Evolutionary conservation across 106 monocot species (phyloP).

Genomic region (Apostasia shenzhenica): DNA sequence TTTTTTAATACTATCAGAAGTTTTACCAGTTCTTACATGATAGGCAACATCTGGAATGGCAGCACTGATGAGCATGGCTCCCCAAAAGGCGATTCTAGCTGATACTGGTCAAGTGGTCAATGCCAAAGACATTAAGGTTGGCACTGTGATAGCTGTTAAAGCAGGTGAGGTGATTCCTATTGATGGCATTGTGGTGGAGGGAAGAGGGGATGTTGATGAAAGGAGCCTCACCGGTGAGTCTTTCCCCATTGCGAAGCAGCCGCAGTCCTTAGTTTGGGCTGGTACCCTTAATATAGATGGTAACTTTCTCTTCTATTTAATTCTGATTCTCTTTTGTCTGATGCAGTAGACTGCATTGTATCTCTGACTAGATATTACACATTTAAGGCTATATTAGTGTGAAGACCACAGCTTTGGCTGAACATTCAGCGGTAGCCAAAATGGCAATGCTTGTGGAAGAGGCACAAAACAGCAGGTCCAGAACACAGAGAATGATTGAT

Average conservation of each 20-base stretch:
- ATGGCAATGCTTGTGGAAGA: constrained; percentile 96
- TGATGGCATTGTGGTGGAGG: constrained; percentile 79
- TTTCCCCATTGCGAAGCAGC: constrained; percentile 74
- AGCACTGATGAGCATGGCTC: constrained; percentile 75
- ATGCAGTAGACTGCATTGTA: not conserved
- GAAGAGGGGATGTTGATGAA: constrained; percentile 79
- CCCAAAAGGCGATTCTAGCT: constrained; percentile 83
- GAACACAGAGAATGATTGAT: constrained; percentile 78
- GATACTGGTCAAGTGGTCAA: constrained; percentile 59
- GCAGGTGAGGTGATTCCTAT: constrained; percentile 93
- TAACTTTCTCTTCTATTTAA: constrained; percentile 9
- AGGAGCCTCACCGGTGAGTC: constrained; percentile 87
- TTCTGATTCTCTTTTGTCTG: not conserved
- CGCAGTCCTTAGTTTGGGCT: constrained; percentile 76
- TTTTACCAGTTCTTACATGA: not conserved
- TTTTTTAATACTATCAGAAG: no score
- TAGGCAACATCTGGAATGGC: constrained; percentile 89
- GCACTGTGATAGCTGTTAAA: constrained; percentile 70
- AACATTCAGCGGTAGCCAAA: constrained; percentile 85
- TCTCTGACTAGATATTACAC: not conserved
- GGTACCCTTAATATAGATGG: constrained; percentile 92
- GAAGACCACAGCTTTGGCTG: constrained; percentile 83
- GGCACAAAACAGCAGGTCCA: constrained; percentile 86
- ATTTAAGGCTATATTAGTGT: constrained; percentile 77
- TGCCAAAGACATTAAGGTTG: constrained; percentile 49